Evolutionary conservation across 192 early-diverging fungal genomes (phyloP).

Genomic region (Mortierella hygrophila): DNA sequence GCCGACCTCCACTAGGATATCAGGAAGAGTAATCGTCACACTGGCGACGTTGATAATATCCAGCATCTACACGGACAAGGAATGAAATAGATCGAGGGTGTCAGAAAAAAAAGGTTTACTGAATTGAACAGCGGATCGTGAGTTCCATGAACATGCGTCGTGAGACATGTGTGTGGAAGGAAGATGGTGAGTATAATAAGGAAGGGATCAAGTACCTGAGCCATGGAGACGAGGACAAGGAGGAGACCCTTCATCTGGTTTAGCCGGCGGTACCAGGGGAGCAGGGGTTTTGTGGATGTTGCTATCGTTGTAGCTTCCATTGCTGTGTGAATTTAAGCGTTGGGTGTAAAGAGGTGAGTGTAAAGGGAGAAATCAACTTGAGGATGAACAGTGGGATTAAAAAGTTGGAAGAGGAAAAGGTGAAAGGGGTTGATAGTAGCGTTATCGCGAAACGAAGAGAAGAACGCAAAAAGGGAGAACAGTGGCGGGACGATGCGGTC

Average conservation of each 20-base stretch:
- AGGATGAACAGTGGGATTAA: no score
- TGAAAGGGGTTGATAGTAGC: not conserved
- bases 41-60: constrained; percentile 33
- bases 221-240: constrained; percentile 39
- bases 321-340: not conserved
- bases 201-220: constrained; percentile 13
- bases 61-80: constrained; percentile 10
- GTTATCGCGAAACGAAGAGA: not conserved
- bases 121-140: not conserved
- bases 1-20: constrained; percentile 27
- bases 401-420: not conserved
- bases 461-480: not conserved
- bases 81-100: no score
- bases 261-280: constrained; percentile 43
- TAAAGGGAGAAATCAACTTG: not conserved
- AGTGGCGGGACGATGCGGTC: not conserved
- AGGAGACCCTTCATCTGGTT: constrained; percentile 38
- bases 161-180: not conserved
- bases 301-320: constrained; percentile 1
- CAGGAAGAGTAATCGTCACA: constrained; percentile 30
- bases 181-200: not conserved
- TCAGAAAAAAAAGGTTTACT: not conserved
- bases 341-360: not conserved
- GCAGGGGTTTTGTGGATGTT: constrained; percentile 2
- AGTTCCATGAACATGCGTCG: no score